These are phyloP conservation scores for Datura wrightii DNA, from an alignment of 257 asterid genomes.

Conservation along the genomic window DNA sequence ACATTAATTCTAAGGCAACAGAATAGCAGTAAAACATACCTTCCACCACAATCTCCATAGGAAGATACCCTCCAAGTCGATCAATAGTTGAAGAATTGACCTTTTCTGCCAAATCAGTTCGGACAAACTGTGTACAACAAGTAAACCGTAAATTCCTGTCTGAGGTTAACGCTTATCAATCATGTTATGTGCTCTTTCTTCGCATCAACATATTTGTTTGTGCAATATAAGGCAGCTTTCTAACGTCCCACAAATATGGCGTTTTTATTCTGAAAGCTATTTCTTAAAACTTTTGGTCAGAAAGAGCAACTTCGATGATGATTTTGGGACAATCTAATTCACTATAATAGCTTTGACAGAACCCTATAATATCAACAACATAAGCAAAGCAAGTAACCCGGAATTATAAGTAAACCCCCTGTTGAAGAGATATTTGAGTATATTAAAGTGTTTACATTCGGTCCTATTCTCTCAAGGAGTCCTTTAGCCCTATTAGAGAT, in stretches of 20 bases:
- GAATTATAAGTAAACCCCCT: background rate
- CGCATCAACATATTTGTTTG: background rate
- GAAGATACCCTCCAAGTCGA: slow-evolving; percentile 68
- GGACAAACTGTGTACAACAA: slow-evolving; percentile 68
- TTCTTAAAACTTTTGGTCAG: background rate
- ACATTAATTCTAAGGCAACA: slow-evolving; percentile 10
- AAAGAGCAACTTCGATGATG: slow-evolving; percentile 11
- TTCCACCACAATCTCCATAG: slow-evolving; percentile 83
- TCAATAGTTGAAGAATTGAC: slow-evolving; percentile 51
- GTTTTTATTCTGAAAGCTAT: slow-evolving; percentile 2
- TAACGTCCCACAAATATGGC: background rate
- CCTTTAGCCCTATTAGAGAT: background rate
- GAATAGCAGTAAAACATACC: slow-evolving; percentile 46
- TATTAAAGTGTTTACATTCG: background rate
- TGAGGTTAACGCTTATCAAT: slow-evolving; percentile 29
- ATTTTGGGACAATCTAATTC: background rate
- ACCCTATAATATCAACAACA: background rate
- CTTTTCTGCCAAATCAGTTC: slow-evolving; percentile 71
- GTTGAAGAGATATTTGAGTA: background rate
- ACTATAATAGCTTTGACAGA: background rate
- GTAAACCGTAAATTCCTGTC: background rate
- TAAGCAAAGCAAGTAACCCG: slow-evolving; percentile 3
- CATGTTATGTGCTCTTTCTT: slow-evolving; percentile 5
- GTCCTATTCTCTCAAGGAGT: background rate
- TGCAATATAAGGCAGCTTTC: background rate